Percentiles rank a stretch among this genome's conserved stretches.
Evolutionary conservation across 1,284 basidiomycete genomes (phyloP).

Genomic region (Cutaneotrichosporon sp.): DNA sequence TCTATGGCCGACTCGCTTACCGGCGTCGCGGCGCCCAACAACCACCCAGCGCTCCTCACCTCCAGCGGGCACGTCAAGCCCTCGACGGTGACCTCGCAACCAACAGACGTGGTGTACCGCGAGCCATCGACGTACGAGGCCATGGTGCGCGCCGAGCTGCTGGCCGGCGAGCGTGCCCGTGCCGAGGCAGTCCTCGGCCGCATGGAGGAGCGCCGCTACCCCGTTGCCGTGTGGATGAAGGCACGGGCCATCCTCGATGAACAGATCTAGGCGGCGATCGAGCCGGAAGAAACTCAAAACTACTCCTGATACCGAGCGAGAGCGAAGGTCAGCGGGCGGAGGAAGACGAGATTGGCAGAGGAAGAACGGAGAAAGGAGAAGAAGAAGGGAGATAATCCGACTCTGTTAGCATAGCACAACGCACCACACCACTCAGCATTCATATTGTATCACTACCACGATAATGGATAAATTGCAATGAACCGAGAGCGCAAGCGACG

Average conservation of each 20-base stretch:
- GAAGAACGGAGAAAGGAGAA: too few species aligned
- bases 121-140: conserved; percentile 76
- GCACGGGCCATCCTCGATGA: conserved; percentile 34
- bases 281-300: too few species aligned
- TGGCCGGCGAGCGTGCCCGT: conserved; percentile 64
- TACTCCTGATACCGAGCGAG: too few species aligned
- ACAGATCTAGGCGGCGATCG: not conserved
- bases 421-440: not conserved
- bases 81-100: conserved; percentile 50
- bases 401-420: not conserved
- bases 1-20: conserved; percentile 67
- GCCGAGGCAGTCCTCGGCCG: conserved; percentile 62
- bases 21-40: conserved; percentile 83
- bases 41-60: conserved; percentile 64
- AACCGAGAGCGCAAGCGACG: too few species aligned
- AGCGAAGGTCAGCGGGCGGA: not conserved
- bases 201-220: conserved; percentile 58
- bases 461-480: too few species aligned
- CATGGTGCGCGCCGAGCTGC: conserved; percentile 90
- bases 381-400: not conserved
- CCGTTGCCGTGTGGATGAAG: conserved; percentile 41
- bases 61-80: conserved; percentile 47
- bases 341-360: too few species aligned
- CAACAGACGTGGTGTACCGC: conserved; percentile 61
- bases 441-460: not conserved